Evolutionary conservation across 2,329 filamentous ascomycete genomes (phyloP).

Genomic region (Ustulina deusta): DNA sequence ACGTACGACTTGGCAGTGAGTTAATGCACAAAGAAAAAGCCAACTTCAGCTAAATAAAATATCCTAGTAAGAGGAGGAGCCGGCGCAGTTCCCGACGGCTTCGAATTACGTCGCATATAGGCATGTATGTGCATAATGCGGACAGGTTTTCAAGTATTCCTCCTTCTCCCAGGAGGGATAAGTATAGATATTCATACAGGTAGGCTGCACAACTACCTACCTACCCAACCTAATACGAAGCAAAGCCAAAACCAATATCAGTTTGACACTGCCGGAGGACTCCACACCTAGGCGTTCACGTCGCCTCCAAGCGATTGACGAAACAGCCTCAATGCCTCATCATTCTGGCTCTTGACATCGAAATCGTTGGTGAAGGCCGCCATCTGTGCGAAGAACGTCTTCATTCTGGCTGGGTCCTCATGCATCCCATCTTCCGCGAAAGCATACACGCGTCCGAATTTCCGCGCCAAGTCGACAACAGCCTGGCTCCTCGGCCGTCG

Average conservation of each 20-base stretch:
- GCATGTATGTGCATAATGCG: neutral
- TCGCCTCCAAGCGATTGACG: neutral
- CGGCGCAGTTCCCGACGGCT: slow-evolving; percentile 14
- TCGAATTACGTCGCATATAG: slow-evolving; percentile 14
- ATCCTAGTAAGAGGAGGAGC: neutral
- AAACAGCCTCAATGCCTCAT: slow-evolving; percentile 41
- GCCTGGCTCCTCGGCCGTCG: slow-evolving; percentile 50
- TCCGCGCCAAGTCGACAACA: slow-evolving; percentile 49
- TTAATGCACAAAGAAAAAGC: slow-evolving; percentile 20
- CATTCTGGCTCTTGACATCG: slow-evolving; percentile 49
- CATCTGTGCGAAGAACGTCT: slow-evolving; percentile 46
- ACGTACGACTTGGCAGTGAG: neutral
- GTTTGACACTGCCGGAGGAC: neutral
- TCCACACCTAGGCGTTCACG: neutral
- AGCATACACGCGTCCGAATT: slow-evolving; percentile 48
- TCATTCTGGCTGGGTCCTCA: slow-evolving; percentile 48
- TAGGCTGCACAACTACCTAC: neutral
- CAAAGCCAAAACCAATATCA: neutral
- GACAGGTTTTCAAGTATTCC: neutral
- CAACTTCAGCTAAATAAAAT: slow-evolving; percentile 13
- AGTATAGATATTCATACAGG: neutral
- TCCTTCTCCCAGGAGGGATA: too few species aligned
- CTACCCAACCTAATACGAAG: neutral
- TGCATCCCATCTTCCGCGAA: slow-evolving; percentile 49
- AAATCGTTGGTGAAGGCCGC: slow-evolving; percentile 50